phyloP scores from a whole-genome alignment of 1,284 basidiomycete species.

The Puccinia novopanici region DNA sequence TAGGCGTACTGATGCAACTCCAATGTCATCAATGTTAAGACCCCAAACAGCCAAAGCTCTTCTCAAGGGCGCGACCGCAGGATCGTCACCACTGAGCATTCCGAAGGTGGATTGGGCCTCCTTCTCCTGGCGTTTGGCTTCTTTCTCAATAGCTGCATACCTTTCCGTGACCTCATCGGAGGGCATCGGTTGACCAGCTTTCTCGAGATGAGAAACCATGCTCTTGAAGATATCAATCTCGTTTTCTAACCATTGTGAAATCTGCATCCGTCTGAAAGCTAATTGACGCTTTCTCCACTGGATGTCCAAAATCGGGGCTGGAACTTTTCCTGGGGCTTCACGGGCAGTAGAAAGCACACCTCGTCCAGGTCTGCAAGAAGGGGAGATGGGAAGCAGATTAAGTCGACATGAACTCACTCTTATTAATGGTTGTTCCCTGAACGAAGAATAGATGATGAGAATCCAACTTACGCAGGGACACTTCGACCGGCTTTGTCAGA shows the following conservation, averaged over 20 bases:
- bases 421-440: neutral
- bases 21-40: slow-evolving; percentile 84
- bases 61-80: slow-evolving; percentile 82
- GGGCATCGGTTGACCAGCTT: slow-evolving; percentile 65
- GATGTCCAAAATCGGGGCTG: slow-evolving; percentile 75
- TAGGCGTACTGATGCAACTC: slow-evolving; percentile 61
- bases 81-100: slow-evolving; percentile 87
- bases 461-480: slow-evolving; percentile 59
- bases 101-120: slow-evolving; percentile 85
- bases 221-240: slow-evolving; percentile 79
- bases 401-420: slow-evolving; percentile 38
- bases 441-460: slow-evolving; percentile 25
- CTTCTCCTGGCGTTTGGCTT: slow-evolving; percentile 85
- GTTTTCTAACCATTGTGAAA: slow-evolving; percentile 87
- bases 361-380: slow-evolving; percentile 73
- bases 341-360: slow-evolving; percentile 83
- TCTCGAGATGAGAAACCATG: slow-evolving; percentile 68
- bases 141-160: slow-evolving; percentile 79
- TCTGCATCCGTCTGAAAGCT: slow-evolving; percentile 86
- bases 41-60: slow-evolving; percentile 96
- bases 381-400: neutral
- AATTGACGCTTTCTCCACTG: slow-evolving; percentile 87
- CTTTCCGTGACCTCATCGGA: slow-evolving; percentile 73
- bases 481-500: slow-evolving; percentile 60
- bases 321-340: slow-evolving; percentile 67